These are phyloP conservation scores for Cyberlindnera galapagoensis DNA, from an alignment of 805 yeast species.

Conservation along the genomic window DNA sequence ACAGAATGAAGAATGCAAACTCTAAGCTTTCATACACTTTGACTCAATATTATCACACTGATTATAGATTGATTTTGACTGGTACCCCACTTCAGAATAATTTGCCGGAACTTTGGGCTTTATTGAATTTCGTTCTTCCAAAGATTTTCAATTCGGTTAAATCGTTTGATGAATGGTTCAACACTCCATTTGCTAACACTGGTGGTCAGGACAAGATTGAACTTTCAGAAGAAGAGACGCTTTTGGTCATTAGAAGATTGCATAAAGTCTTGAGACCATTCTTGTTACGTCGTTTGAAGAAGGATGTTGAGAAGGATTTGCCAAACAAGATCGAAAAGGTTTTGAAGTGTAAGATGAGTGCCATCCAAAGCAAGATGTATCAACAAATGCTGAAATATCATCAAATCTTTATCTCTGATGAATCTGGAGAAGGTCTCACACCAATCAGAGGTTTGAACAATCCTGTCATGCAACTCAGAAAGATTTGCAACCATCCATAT, in stretches of 20 bases:
- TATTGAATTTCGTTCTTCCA: constrained; percentile 75
- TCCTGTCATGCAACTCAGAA: constrained; percentile 79
- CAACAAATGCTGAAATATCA: constrained; percentile 74
- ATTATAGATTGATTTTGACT: constrained; percentile 72
- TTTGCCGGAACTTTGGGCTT: constrained; percentile 81
- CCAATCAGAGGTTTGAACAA: constrained; percentile 76
- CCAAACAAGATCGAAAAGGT: constrained; percentile 84
- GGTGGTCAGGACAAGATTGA: constrained; percentile 78
- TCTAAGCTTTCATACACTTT: constrained; percentile 70
- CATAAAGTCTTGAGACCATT: constrained; percentile 85
- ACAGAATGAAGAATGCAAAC: constrained; percentile 75
- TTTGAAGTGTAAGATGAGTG: constrained; percentile 70
- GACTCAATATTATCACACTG: constrained; percentile 64
- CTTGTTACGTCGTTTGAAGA: constrained; percentile 74
- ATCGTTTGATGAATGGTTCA: constrained; percentile 86
- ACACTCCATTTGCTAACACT: constrained; percentile 81
- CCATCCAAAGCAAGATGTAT: constrained; percentile 62
- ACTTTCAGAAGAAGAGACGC: constrained; percentile 78
- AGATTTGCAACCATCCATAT: constrained; percentile 83
- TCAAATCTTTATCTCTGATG: constrained; percentile 59
- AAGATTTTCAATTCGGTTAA: constrained; percentile 81
- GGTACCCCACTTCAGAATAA: constrained; percentile 88
- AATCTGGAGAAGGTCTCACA: constrained; percentile 42
- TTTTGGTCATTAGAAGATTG: constrained; percentile 75
- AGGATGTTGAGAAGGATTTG: constrained; percentile 80